These are phyloP conservation scores for Pleurozium schreberi DNA, from an alignment of 225 moss, liverwort and hornwort species.

Conservation along the genomic window DNA sequence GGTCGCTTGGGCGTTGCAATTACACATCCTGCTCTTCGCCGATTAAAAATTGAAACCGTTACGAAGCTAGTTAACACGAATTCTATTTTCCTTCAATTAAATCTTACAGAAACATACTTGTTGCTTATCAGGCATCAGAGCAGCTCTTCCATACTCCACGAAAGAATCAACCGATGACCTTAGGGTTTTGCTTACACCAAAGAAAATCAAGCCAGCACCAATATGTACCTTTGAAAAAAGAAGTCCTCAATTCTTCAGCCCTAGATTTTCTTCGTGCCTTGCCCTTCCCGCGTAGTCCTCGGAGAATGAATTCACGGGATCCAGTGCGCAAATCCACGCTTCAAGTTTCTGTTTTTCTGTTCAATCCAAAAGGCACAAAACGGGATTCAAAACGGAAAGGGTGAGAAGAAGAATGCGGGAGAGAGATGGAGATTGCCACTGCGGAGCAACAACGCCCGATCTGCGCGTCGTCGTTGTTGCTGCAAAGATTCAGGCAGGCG, in stretches of 20 bases:
- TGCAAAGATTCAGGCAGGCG: neutral
- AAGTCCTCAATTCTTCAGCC: neutral
- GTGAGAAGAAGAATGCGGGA: neutral
- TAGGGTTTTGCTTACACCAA: conserved; percentile 9
- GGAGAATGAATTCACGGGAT: neutral
- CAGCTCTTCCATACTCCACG: neutral
- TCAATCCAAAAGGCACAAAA: neutral
- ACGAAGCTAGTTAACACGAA: neutral
- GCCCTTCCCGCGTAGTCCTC: neutral
- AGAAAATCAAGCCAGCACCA: neutral
- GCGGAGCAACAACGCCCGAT: neutral
- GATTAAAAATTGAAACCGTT: neutral
- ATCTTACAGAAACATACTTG: neutral
- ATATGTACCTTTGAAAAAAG: neutral
- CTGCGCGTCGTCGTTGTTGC: neutral
- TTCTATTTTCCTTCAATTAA: neutral
- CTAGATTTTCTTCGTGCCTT: neutral
- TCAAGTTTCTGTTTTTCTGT: too few relatives aligned
- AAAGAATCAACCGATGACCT: neutral
- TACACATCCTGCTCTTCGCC: neutral
- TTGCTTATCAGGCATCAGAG: neutral
- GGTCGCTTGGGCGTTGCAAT: neutral
- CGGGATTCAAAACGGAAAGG: neutral
- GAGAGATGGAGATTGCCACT: neutral
- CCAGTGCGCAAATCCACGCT: neutral